Conservation (phyloP, 148 eudicot species). For the Mesembryanthemum crystallinum region DNA sequence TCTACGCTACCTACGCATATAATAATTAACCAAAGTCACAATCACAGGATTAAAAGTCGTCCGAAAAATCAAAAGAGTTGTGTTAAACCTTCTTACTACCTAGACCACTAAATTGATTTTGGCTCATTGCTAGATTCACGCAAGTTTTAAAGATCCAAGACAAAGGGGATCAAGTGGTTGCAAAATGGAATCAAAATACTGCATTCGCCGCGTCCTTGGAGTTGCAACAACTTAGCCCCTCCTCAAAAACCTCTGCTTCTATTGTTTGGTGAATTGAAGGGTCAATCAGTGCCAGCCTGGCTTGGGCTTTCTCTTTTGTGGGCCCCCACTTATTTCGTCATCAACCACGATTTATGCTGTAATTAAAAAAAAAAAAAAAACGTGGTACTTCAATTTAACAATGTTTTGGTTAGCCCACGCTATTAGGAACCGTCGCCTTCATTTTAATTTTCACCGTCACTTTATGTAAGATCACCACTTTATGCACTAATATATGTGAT, state of each 20-base stretch:
- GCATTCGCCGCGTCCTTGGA: constrained; percentile 23
- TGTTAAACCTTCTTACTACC: neutral
- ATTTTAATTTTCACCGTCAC: neutral
- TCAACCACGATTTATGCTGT: neutral
- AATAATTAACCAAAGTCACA: neutral
- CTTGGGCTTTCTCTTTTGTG: neutral
- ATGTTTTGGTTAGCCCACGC: neutral
- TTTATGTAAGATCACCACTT: neutral
- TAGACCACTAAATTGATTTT: neutral
- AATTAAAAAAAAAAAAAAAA: neutral
- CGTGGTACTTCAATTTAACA: neutral
- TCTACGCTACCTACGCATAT: neutral
- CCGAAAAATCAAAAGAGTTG: neutral
- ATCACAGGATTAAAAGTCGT: neutral
- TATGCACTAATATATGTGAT: neutral
- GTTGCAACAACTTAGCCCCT: neutral
- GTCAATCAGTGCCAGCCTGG: constrained; percentile 7
- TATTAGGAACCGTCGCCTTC: constrained; percentile 4
- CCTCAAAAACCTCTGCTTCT: neutral
- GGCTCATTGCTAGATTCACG: constrained; percentile 1
- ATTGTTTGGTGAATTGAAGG: constrained; percentile 23
- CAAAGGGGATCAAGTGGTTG: constrained; percentile 7
- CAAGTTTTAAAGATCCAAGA: neutral
- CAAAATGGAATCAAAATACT: neutral
- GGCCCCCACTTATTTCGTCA: neutral